Conservation (phyloP, 2,329 filamentous ascomycete genomes). For the Chaetomiaceae sp. region DNA sequence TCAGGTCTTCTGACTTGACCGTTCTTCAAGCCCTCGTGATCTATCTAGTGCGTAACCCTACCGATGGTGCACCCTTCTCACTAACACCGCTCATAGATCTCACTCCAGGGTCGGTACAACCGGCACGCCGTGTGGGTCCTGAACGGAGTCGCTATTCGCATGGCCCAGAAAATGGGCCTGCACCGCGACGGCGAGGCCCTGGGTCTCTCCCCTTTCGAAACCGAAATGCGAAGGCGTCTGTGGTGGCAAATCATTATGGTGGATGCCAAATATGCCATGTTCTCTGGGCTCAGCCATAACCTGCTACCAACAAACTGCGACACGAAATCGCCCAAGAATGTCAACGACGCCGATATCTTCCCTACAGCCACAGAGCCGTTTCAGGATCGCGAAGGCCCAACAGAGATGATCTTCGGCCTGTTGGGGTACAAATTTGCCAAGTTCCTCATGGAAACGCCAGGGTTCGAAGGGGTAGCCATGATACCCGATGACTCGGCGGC, state of each 20-base stretch:
- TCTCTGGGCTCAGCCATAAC: constrained; percentile 53
- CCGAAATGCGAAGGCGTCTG: constrained; percentile 62
- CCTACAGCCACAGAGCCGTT: constrained; percentile 50
- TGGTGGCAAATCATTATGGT: constrained; percentile 63
- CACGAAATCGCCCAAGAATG: constrained; percentile 52
- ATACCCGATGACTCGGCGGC: constrained; percentile 38
- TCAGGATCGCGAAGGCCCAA: constrained; percentile 51
- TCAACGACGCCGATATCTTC: constrained; percentile 56
- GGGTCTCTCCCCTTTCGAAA: constrained; percentile 57
- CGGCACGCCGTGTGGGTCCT: constrained; percentile 58
- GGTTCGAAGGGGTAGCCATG: constrained; percentile 48
- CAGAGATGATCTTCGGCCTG: constrained; percentile 57
- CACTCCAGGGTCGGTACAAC: constrained; percentile 55
- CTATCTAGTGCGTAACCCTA: constrained; percentile 43
- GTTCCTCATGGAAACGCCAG: constrained; percentile 46
- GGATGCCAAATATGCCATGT: constrained; percentile 53
- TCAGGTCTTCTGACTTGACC: constrained; percentile 54
- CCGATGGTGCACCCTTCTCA: background rate
- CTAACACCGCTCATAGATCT: constrained; percentile 40
- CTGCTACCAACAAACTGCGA: constrained; percentile 52
- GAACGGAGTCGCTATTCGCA: constrained; percentile 56
- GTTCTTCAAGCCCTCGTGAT: constrained; percentile 56
- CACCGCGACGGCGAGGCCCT: constrained; percentile 57
- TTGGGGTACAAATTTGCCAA: constrained; percentile 47
- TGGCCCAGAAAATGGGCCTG: constrained; percentile 64